A percentile compares a stretch with the other conserved stretches of the same genome.
Evolutionary conservation across 2,329 filamentous ascomycete species (phyloP).

Genomic region (Fusarium praegraminearum): DNA sequence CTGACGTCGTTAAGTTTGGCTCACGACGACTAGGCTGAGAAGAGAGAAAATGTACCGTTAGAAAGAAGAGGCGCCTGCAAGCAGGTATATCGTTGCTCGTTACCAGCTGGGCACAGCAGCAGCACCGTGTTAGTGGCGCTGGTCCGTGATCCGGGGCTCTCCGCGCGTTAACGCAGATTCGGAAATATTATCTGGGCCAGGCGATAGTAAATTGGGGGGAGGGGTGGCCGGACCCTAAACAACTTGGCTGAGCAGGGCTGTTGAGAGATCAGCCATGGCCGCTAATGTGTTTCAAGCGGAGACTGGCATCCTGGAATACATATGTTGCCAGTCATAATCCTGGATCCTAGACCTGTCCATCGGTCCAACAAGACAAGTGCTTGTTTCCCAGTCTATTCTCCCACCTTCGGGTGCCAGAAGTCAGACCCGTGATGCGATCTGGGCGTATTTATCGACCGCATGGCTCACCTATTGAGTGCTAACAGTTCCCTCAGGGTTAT

Average conservation of each 20-base stretch:
- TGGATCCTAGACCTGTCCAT: constrained; percentile 43
- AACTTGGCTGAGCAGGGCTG: constrained; percentile 53
- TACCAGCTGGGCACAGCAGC: constrained; percentile 50
- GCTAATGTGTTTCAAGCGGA: constrained; percentile 58
- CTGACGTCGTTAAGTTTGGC: constrained; percentile 47
- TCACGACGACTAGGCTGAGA: constrained; percentile 44
- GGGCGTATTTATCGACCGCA: constrained; percentile 15
- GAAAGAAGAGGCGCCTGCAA: constrained; percentile 47
- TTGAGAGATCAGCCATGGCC: constrained; percentile 56
- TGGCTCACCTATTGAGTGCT: constrained; percentile 13
- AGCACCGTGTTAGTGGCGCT: constrained; percentile 52
- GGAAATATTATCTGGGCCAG: constrained; percentile 62
- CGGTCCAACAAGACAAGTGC: constrained; percentile 38
- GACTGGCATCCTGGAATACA: constrained; percentile 51
- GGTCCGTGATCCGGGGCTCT: constrained; percentile 58
- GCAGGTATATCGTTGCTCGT: constrained; percentile 51
- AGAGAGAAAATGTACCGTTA: constrained; percentile 43
- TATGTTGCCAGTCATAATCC: constrained; percentile 44
- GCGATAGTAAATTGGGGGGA: constrained; percentile 54
- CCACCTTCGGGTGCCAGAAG: constrained; percentile 36
- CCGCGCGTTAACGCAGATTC: constrained; percentile 61
- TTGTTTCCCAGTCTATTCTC: constrained; percentile 40
- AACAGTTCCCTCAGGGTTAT: neutral
- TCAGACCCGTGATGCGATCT: constrained; percentile 35
- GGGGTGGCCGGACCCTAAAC: constrained; percentile 55